Base-by-base conservation (phyloP, 306 rosid species). In the Cicer cuneatum region DNA sequence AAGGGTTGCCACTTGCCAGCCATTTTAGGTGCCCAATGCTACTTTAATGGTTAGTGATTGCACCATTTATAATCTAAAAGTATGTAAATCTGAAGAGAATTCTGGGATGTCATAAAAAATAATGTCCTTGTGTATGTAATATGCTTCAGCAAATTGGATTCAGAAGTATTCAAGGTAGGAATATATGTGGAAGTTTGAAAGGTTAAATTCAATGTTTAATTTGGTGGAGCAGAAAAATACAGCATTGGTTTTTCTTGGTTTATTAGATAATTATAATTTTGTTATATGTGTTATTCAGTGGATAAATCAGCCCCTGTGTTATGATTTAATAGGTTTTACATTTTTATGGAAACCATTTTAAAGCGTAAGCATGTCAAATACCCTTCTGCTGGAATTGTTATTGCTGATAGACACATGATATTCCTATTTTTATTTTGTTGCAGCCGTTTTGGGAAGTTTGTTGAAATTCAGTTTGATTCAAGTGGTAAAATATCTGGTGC, bases 391-490 rank as follows among this genome's bases (percentile, higher is more conserved):
- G 68, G 72, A 61, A 79, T 10, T 71, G 40, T 66, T 62, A 33
- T 72, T 71, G 60, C 65, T 42, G 43, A 56, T 45, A 16, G 51
- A 46, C 56, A 35, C 21, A 42, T 19, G 37, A 19, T 77, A 15
- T 58, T 71, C 8, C 65, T 59, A 4, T 66, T 18, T 69, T 70
- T 73, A 11, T 80, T 83, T 33, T 35, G 3, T 56, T 76, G 79
- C 89, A 94, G 99, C 73, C 99, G 99, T 42, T 92, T 94, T 83
- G 99, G 99, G 77, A 94, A 92, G 88, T 94, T 94, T 75, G 99
- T 92, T 69, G 98, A 92, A 82, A 92, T 94, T 85, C 99, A 94
- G 86, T 94, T 94, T 76, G 96, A 94, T 84, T 85, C 92, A 69
- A 92, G 75, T 63, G 99, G 99, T 81, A 89, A 97, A 92, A 90